Percentiles rank a stretch among this genome's conserved stretches.
These are phyloP conservation scores for Ophiostoma sp. DNA, from an alignment of 2,329 filamentous ascomycete genomes.

Conservation along the genomic window DNA sequence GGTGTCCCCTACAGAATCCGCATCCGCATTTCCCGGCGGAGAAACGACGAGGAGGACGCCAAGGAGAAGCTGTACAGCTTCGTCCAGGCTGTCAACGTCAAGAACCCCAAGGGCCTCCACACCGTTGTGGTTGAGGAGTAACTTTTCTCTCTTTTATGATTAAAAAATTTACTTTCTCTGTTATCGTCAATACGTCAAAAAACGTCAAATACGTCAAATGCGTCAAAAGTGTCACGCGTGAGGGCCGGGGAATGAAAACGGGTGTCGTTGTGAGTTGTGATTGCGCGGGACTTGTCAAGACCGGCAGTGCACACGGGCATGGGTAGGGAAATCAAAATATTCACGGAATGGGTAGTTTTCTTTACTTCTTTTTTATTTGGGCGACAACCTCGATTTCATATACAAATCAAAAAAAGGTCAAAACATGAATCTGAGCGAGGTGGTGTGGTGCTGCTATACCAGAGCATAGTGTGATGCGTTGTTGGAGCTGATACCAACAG, in stretches of 20 bases:
- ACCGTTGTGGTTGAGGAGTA: constrained; percentile 81
- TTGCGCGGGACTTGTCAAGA: background rate
- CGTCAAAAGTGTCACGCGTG: background rate
- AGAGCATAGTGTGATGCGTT: too few species aligned
- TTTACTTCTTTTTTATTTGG: constrained; percentile 21
- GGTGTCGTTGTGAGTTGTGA: background rate
- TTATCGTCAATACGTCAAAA: background rate
- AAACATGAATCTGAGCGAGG: background rate
- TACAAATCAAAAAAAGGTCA: constrained; percentile 21
- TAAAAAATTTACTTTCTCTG: constrained; percentile 12
- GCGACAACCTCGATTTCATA: constrained; percentile 23
- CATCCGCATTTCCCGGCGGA: constrained; percentile 97
- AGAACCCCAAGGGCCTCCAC: constrained; percentile 96
- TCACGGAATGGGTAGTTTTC: constrained; percentile 21
- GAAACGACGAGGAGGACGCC: constrained; percentile 99
- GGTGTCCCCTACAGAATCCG: constrained; percentile 96
- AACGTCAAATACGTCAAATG: background rate
- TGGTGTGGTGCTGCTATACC: too few species aligned
- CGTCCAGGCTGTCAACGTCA: constrained; percentile 99
- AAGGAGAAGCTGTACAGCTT: constrained; percentile 99
- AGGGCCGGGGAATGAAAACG: constrained; percentile 10
- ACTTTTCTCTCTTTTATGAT: constrained; percentile 28
- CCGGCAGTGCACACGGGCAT: constrained; percentile 20
- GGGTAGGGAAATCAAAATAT: constrained; percentile 20
- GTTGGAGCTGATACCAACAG: too few species aligned